Evolutionary conservation across 2,329 filamentous ascomycete genomes (phyloP), one percentile per base, ranked within the genome.

Genomic region (Cladorrhinum sp.): DNA sequence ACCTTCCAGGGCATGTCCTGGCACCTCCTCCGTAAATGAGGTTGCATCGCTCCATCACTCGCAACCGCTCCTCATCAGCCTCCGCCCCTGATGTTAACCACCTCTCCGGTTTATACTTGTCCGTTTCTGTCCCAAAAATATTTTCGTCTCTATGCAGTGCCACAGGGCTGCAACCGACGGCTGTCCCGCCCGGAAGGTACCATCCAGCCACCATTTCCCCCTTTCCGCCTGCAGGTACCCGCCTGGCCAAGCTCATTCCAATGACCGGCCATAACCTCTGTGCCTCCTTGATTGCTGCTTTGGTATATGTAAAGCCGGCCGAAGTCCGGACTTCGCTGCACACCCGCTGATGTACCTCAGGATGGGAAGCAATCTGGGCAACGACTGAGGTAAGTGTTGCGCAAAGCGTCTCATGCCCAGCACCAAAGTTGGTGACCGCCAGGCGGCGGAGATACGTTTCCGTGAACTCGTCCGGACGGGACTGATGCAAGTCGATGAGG

Each of bases 401-500:
- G 10, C 79, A 80, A 73, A 82, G 75, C 0, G 81, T 84, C 65
- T 84, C 81, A 61, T 84, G 81, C 0, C 81, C 81, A 1, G 81
- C 81, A 10, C 81, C 81, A 64, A 84, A 83, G 63, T 84, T 84
- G 1, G 81, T 83, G 2, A 82, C 73, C 2, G 79, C 80, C 73
- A 83, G 79, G 26, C 81, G 79, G 2, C 77, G 76, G 9, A 84
- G 73, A 57, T 83, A 83, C 0, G 66, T 69, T 24, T 80, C 76
- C 0, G 68, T 78, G 61, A 84, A 83, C 5, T 76, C 76, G 1
- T 76, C 75, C 0, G 79, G 76, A 20, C 75, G 78, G 3, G 75
- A 70, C 14, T 72, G 70, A 66, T 82, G 78, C 0, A 83, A 70
- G 23, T 73, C 70, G 14, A 84, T 77, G 1, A 84, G 65, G 60